Conservation (phyloP, 495 filamentous ascomycete species). For the Hypoxylon intermedium region DNA sequence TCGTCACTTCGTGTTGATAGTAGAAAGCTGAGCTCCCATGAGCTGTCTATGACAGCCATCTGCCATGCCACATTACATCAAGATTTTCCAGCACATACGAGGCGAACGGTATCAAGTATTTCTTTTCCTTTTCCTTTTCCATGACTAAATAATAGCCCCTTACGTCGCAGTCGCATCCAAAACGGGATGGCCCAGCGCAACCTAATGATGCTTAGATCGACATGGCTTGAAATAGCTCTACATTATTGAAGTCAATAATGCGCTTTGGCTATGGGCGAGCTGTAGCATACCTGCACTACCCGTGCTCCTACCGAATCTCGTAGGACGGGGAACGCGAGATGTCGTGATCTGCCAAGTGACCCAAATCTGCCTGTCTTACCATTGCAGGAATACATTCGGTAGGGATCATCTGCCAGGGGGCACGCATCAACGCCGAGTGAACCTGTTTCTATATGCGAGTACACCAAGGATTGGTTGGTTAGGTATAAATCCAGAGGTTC, state of each 20-base stretch:
- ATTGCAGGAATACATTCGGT: conserved; percentile 25
- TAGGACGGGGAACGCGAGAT: conserved; percentile 23
- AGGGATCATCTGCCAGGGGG: conserved; percentile 36
- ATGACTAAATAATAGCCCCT: background rate
- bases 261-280: conserved; percentile 13
- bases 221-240: conserved; percentile 3
- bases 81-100: no score
- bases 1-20: background rate
- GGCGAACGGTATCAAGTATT: no score
- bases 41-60: background rate
- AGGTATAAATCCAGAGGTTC: conserved; percentile 20
- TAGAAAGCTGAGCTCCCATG: background rate
- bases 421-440: conserved; percentile 16
- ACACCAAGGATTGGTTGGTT: conserved; percentile 4
- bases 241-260: conserved; percentile 7
- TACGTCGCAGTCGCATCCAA: conserved; percentile 10
- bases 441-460: conserved; percentile 12
- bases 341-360: conserved; percentile 40
- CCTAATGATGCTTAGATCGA: conserved; percentile 30
- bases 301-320: conserved; percentile 12
- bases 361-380: conserved; percentile 31
- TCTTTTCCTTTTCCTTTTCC: background rate
- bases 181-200: conserved; percentile 1
- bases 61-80: conserved; percentile 5
- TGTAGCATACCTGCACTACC: conserved; percentile 10